Conservation (phyloP, 108 stramenopile species). For the Conticribra guillardii region DNA sequence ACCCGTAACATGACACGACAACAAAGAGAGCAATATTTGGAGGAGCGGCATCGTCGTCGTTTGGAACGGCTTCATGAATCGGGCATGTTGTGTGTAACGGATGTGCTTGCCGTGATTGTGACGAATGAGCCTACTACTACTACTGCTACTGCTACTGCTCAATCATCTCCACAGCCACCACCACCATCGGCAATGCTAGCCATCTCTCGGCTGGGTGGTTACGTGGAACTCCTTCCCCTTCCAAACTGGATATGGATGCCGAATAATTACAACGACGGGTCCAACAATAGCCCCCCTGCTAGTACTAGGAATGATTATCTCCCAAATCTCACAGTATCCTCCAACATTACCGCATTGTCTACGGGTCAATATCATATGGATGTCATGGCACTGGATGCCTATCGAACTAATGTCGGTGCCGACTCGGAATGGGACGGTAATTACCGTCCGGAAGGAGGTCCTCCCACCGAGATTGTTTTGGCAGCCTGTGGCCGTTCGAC, state of each 20-base stretch:
- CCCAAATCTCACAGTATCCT: slow-evolving; percentile 23
- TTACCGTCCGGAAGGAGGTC: slow-evolving; percentile 36
- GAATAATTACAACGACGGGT: slow-evolving; percentile 21
- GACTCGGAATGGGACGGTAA: slow-evolving; percentile 52
- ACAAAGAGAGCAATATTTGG: neutral
- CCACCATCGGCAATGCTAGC: slow-evolving; percentile 49
- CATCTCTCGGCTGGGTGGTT: slow-evolving; percentile 78
- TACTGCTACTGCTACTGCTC: no score
- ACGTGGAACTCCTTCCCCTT: slow-evolving; percentile 73
- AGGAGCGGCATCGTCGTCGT: neutral
- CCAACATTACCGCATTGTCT: slow-evolving; percentile 51
- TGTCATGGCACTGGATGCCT: slow-evolving; percentile 61
- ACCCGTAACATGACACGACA: neutral
- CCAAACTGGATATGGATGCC: slow-evolving; percentile 63
- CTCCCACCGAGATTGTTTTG: slow-evolving; percentile 66
- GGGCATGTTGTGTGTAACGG: slow-evolving; percentile 37
- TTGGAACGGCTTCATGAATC: slow-evolving; percentile 24
- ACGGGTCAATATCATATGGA: slow-evolving; percentile 65
- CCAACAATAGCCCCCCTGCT: no score
- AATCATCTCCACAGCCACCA: slow-evolving; percentile 4
- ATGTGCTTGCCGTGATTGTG: slow-evolving; percentile 40
- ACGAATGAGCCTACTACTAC: neutral
- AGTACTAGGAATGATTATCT: no score
- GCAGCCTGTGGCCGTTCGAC: slow-evolving; percentile 58
- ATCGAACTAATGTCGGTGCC: slow-evolving; percentile 48